Percentiles rank a stretch among this genome's conserved stretches.
Conservation (phyloP, 202 grass and related monocot species). For the Saccharum hybrid region DNA sequence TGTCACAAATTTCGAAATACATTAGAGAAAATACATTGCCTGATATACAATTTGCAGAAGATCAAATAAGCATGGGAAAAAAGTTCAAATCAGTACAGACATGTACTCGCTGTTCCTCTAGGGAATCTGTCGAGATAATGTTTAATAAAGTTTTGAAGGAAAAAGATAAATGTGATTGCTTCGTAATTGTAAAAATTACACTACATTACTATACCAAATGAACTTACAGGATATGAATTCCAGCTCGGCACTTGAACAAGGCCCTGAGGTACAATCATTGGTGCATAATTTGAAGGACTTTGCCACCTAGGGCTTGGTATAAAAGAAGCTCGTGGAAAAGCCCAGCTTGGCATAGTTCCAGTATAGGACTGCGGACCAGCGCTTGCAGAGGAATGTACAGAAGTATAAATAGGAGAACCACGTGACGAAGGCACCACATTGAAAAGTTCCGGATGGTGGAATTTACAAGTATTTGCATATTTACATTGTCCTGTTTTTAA, state of each 20-base stretch:
- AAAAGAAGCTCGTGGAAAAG: constrained; percentile 89
- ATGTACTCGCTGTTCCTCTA: neutral
- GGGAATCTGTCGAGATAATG: neutral
- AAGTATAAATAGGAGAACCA: constrained; percentile 87
- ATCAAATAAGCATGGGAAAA: constrained; percentile 25
- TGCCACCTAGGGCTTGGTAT: constrained; percentile 91
- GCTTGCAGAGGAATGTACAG: constrained; percentile 79
- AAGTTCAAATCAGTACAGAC: constrained; percentile 24
- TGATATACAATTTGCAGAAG: constrained; percentile 33
- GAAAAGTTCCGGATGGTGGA: too few species aligned
- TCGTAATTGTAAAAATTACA: neutral
- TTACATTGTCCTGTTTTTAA: too few species aligned
- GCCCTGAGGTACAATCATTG: constrained; percentile 87
- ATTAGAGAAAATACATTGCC: constrained; percentile 25
- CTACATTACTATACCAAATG: constrained; percentile 26
- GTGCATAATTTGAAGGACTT: constrained; percentile 85
- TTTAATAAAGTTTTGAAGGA: neutral
- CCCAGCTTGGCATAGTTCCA: constrained; percentile 71
- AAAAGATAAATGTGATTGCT: neutral
- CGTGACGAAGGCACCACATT: too few species aligned
- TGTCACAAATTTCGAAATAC: constrained; percentile 26
- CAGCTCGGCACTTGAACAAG: constrained; percentile 89
- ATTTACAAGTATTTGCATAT: too few species aligned
- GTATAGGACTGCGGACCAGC: constrained; percentile 70
- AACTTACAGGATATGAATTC: constrained; percentile 78